These are phyloP conservation scores for Lepidium aucheri DNA, from an alignment of 345 rosid genomes.

Conservation along the genomic window DNA sequence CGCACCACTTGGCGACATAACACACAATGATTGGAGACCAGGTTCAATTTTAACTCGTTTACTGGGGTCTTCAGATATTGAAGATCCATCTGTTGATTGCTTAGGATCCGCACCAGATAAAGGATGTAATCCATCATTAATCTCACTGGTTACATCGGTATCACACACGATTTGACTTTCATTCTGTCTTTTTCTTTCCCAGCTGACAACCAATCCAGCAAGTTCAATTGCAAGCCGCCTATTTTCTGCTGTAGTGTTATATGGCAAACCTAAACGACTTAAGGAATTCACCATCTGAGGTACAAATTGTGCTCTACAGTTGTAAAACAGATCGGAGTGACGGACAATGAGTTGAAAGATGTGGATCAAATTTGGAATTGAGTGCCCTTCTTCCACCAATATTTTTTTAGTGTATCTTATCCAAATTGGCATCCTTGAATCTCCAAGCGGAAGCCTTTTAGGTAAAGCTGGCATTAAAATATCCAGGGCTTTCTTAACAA, in stretches of 20 bases:
- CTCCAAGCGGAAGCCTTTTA: slow-evolving; percentile 79
- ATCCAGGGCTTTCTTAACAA: slow-evolving; percentile 98
- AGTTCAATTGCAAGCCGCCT: slow-evolving; percentile 97
- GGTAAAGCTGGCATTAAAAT: slow-evolving; percentile 97
- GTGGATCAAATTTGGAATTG: slow-evolving; percentile 88
- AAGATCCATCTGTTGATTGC: slow-evolving; percentile 58
- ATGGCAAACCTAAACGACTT: slow-evolving; percentile 93
- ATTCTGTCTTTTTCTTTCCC: slow-evolving; percentile 94
- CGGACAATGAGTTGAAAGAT: slow-evolving; percentile 97
- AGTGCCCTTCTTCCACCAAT: slow-evolving; percentile 97
- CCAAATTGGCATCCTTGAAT: slow-evolving; percentile 98
- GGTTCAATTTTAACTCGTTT: slow-evolving; percentile 81
- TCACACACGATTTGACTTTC: slow-evolving; percentile 61
- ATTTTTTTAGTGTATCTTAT: slow-evolving; percentile 93
- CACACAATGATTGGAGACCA: slow-evolving; percentile 82
- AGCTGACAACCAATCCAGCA: slow-evolving; percentile 93
- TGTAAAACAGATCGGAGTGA: slow-evolving; percentile 87
- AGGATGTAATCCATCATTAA: slow-evolving; percentile 47
- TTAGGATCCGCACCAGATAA: slow-evolving; percentile 46
- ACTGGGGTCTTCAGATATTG: slow-evolving; percentile 66
- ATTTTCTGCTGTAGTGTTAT: slow-evolving; percentile 82
- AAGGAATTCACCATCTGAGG: slow-evolving; percentile 99
- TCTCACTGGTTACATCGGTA: slow-evolving; percentile 43
- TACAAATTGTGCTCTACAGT: slow-evolving; percentile 95
- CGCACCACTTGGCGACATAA: slow-evolving; percentile 90